Base-by-base conservation (phyloP, 2,329 filamentous ascomycete genomes). In the Alternaria rosae region DNA sequence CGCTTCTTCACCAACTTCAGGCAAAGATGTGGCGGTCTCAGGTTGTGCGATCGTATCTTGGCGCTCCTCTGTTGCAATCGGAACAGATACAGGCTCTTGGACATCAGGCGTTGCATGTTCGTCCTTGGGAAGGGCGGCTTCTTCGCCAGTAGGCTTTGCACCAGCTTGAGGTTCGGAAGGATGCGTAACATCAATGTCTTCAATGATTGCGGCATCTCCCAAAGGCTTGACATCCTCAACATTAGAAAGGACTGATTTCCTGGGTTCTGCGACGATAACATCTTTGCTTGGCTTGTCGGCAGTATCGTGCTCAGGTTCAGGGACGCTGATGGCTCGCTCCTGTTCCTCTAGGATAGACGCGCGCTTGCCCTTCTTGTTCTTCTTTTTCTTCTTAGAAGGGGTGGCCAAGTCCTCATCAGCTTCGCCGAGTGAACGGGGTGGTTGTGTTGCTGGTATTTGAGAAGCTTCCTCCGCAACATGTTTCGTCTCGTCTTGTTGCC, bases 361-460 rank as follows among this genome's bases (percentile, higher is more conserved):
- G 8, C 59, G 59, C 42, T 75, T 74, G 23, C 41, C 65, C 51
- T 74, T 74, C 62, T 72, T 73, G 23, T 56, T 58, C 47, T 73
- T 71, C 55, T 73, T 74, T 58, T 70, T 69, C 59, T 72, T 72
- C 54, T 72, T 69, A 5, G 68, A 65, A 28, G 61, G 53, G 11
- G 57, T 55, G 13, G 62, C 20, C n/a, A 13, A 21, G 7, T 57
- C 62, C 15, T 28, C 41, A 26, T 65, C 62, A 8, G 52, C 61
- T 21, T 68, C 61, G 11, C 30, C 32, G 12, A 52, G 25, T 10
- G 32, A 11, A 5, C 57, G 51, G 15, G 61, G 38, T 26, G 56
- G 28, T 13, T 54, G 42, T 11, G 42, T 17, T 8, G 35, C 13
- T 13, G 48, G 43, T 9, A 32, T 21, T 21, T n/a, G 12, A 44